These are phyloP conservation scores for Fraxinus velutina DNA, from an alignment of 305 asterid species.

Conservation along the genomic window DNA sequence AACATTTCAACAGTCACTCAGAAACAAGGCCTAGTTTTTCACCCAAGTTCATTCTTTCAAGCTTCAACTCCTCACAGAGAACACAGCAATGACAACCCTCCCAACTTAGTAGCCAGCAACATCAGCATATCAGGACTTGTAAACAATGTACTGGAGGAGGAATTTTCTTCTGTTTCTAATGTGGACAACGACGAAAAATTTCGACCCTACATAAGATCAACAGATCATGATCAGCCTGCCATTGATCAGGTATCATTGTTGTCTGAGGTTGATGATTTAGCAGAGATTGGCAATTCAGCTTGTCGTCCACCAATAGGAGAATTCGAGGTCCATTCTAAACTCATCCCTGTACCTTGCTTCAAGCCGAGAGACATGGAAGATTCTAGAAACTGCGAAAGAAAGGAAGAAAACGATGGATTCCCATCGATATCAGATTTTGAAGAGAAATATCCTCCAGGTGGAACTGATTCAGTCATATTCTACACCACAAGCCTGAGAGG, in stretches of 20 bases:
- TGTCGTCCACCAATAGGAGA: background rate
- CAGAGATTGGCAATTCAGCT: conserved; percentile 16
- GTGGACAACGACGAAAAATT: conserved; percentile 2
- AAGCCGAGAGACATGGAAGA: conserved; percentile 21
- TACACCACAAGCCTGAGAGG: conserved; percentile 75
- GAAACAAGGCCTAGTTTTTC: conserved; percentile 27
- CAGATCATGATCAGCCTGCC: background rate
- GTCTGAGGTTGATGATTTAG: conserved; percentile 3
- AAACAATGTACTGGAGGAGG: conserved; percentile 23
- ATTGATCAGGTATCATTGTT: conserved; percentile 20
- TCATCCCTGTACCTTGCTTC: conserved; percentile 4
- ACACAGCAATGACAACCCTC: background rate
- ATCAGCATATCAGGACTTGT: conserved; percentile 1
- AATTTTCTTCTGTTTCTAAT: conserved; percentile 9
- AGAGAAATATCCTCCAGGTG: conserved; percentile 58
- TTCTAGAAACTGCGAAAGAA: background rate
- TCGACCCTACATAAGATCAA: conserved; percentile 8
- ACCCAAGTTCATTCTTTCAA: conserved; percentile 24
- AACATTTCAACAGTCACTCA: conserved; percentile 37
- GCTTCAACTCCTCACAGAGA: conserved; percentile 16
- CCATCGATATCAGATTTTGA: conserved; percentile 23
- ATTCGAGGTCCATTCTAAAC: background rate
- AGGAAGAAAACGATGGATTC: conserved; percentile 1
- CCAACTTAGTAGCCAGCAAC: background rate
- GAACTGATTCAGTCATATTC: conserved; percentile 44